Conservation (phyloP, 495 filamentous ascomycete genomes). For the Pseudevernia furfuracea region DNA sequence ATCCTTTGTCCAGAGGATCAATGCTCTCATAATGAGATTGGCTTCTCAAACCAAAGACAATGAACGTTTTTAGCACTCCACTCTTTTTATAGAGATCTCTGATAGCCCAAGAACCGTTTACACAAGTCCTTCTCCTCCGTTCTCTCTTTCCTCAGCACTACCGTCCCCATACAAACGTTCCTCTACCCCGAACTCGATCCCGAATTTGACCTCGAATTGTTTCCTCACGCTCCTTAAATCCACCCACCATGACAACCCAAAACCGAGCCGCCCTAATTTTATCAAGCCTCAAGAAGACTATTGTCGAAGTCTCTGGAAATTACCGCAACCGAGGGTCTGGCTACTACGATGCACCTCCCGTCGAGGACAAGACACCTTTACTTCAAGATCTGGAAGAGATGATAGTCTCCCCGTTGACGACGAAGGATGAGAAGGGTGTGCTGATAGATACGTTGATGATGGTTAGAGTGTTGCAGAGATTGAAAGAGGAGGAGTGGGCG, state of each 20-base stretch:
- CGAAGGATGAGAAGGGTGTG: not conserved
- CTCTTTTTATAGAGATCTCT: not conserved
- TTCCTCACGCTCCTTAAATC: not conserved
- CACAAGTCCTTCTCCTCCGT: not conserved
- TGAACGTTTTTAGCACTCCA: not conserved
- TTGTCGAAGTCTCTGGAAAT: not conserved
- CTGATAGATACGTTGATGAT: slow-evolving; percentile 2
- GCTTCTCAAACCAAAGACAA: not conserved
- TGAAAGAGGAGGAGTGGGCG: not conserved
- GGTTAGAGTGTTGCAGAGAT: not conserved
- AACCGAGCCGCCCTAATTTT: not conserved
- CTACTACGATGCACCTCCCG: slow-evolving; percentile 1
- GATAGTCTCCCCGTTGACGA: slow-evolving; percentile 1
- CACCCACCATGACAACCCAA: not conserved
- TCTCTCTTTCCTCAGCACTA: not conserved
- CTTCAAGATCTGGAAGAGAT: slow-evolving; percentile 1
- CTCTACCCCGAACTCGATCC: not conserved
- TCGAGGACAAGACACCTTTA: not conserved
- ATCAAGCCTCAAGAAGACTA: not conserved
- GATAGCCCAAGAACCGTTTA: not conserved
- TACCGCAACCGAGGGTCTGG: not conserved
- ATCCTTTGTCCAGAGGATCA: not conserved
- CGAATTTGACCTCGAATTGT: not conserved
- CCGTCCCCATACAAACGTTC: not conserved
- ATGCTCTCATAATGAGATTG: not conserved